Percentiles rank a stretch among this genome's conserved stretches.
Conservation (phyloP, 1,139 yeast species). For the Lodderomyces parapsilosis region DNA sequence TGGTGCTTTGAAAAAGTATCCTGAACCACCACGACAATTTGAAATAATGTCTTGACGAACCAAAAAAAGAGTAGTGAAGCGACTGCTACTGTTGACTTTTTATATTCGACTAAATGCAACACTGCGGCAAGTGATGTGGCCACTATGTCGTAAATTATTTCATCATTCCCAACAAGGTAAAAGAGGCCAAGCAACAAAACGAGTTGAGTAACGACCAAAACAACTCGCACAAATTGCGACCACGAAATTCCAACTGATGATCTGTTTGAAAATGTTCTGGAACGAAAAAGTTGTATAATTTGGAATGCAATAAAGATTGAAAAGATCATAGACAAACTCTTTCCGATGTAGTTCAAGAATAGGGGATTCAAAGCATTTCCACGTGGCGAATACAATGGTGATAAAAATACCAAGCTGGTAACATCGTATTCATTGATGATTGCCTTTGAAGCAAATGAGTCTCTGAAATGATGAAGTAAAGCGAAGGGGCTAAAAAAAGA, state of each 20-base stretch:
- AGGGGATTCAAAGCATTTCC: slow-evolving; percentile 32
- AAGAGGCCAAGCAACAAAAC: slow-evolving; percentile 6
- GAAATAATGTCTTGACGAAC: slow-evolving; percentile 21
- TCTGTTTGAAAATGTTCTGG: slow-evolving; percentile 3
- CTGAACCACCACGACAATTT: slow-evolving; percentile 24
- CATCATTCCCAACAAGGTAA: not conserved
- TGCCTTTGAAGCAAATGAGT: not conserved
- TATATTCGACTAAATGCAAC: slow-evolving; percentile 32
- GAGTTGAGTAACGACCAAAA: slow-evolving; percentile 7
- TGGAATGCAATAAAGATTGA: slow-evolving; percentile 20
- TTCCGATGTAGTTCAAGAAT: slow-evolving; percentile 24
- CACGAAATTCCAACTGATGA: slow-evolving; percentile 9
- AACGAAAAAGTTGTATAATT: slow-evolving; percentile 9
- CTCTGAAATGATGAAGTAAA: slow-evolving; percentile 8
- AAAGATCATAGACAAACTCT: slow-evolving; percentile 13
- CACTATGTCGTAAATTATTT: slow-evolving; percentile 1
- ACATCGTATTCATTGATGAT: not conserved
- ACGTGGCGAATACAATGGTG: slow-evolving; percentile 14
- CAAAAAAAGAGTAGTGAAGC: slow-evolving; percentile 32
- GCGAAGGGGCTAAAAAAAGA: slow-evolving; percentile 8
- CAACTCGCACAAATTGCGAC: slow-evolving; percentile 11
- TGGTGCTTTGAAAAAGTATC: slow-evolving; percentile 30
- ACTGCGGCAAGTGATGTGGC: slow-evolving; percentile 22
- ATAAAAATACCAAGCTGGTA: slow-evolving; percentile 5
- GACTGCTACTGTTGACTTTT: slow-evolving; percentile 25